Base-by-base conservation (phyloP, 192 early-diverging fungal genomes). In the Martensiomyces pterosporus region DNA sequence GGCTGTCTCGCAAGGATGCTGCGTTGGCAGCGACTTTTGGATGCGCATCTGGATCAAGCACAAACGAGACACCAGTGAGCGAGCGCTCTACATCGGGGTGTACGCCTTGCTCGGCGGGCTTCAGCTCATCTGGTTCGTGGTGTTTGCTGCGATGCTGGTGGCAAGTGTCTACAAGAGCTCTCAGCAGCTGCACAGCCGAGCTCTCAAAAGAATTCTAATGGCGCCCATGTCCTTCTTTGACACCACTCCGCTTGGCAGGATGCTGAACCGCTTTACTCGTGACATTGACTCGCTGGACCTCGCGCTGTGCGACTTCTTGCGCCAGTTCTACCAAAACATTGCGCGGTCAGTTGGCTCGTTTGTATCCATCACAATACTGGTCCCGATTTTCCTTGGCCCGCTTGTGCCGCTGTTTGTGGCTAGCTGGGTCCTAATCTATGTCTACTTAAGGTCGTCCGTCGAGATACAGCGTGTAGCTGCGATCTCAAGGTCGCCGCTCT, bases 401-500 rank as follows among this genome's bases (percentile, higher is more conserved):
- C 60, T 94, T 13, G 65, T 82, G 6, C 88, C 89, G 1, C 75
- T 97, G 21, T 47, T 93, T 14, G 52, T 77, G 8, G 32, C 85
- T n/a, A 93, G 93, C 69, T 89, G 84, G 59, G 60, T 75, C 18
- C 59, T 89, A 5, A 86, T 89, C 17, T 55, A 72, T 9, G 71
- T 91, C 27, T 98, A 94, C 67, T 76, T 89, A 24, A 57, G 82
- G 3, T 84, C 86, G 2, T 89, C 86, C 0, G 85, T 91, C 22
- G 92, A 96, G 64, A 47, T 98, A 24, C 92, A 93, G 58, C 85
- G 90, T n/a, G 64, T 97, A 3, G 90, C 92, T 41, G 88, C 90
- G 6, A 79, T 90, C 15, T 66, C 90, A 15, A 79, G 89, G 22
- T 86, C 85, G 2, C 88, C 91, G 0, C 67, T 97, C 2, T 93